Evolutionary conservation across 75 land plant species (phyloP), one percentile per base, ranked within the genome.

Genomic region (Larix kaempferi): DNA sequence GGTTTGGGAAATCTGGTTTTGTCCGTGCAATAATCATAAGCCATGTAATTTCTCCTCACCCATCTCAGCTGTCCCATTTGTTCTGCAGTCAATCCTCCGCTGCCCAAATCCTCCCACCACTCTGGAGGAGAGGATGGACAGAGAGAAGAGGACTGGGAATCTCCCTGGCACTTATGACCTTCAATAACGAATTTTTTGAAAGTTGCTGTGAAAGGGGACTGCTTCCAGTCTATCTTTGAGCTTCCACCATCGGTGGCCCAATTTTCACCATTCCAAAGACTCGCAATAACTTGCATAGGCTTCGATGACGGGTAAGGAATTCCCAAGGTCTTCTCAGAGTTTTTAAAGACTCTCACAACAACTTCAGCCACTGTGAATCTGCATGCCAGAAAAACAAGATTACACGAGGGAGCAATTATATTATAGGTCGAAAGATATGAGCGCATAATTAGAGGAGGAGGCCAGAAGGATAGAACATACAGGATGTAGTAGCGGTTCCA

Each of bases 191-290:
- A 89, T 0, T 83, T 79, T 67, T 61, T 66, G 64, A 76, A 88
- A 14, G 62, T 17, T 27, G 89, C 89, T 12, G 10, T 52, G 80
- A 91, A 93, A 27, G 95, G 95, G n/a, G 89, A 83, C 1, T 80
- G 26, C 3, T 54, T 55, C 89, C 91, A 93, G 59, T 91, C 77
- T 4, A 67, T 86, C 82, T 86, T 86, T 0, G 76, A 58, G 25
- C 49, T 39, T 6, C 88, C 89, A 0, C 93, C 95, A 57, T 80
- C 54, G 0, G 95, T 88, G 4, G 95, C 95, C 95, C 95, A 93
- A n/a, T 57, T 54, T 35, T 86, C 87, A 10, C 87, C 95, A 41
- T 91, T 78, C 91, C 93, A 93, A 17, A 93, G 44, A 59, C 88
- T 89, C 29, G 78, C 91, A n/a, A 62, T 16, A 35, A 89, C 58